A percentile compares a stretch with the other conserved stretches of the same genome.
phyloP scores from a whole-genome alignment of 2,329 filamentous ascomycete genomes.

The Ilyonectria destructans region DNA sequence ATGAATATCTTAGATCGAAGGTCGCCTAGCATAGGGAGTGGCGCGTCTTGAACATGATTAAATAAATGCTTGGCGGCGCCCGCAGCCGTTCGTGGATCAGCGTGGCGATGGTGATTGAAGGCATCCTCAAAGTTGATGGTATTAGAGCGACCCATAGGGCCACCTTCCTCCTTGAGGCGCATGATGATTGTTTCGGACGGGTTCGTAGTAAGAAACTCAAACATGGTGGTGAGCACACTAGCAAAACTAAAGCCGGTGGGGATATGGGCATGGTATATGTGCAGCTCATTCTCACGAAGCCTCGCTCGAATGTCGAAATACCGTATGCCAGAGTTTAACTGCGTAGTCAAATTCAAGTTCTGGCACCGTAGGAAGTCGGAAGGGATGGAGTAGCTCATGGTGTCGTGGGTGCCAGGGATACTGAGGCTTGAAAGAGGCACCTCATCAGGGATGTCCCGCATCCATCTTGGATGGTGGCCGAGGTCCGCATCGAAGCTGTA shows the following conservation, averaged over 20 bases:
- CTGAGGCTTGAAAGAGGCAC: constrained; percentile 61
- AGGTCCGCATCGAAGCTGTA: constrained; percentile 62
- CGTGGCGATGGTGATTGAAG: constrained; percentile 59
- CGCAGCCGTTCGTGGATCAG: constrained; percentile 52
- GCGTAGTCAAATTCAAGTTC: constrained; percentile 62
- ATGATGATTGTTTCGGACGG: constrained; percentile 64
- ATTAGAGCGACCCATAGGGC: constrained; percentile 54
- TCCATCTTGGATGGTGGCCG: constrained; percentile 58
- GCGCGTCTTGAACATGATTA: constrained; percentile 49
- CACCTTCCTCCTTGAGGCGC: constrained; percentile 66
- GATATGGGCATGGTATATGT: constrained; percentile 64
- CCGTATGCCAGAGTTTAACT: constrained; percentile 64
- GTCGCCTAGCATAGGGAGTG: constrained; percentile 62
- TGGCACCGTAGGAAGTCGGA: constrained; percentile 62
- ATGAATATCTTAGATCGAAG: constrained; percentile 64
- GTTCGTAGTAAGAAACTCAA: constrained; percentile 61
- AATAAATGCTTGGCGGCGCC: constrained; percentile 58
- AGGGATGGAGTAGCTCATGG: constrained; percentile 63
- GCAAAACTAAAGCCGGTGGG: constrained; percentile 63
- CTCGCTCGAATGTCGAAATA: constrained; percentile 67
- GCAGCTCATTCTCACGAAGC: constrained; percentile 59
- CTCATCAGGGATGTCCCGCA: constrained; percentile 60
- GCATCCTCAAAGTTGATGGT: constrained; percentile 61
- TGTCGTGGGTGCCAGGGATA: constrained; percentile 69
- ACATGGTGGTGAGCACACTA: constrained; percentile 61